Conservation (phyloP, 345 rosid genomes). For the Dimocarpus longan region DNA sequence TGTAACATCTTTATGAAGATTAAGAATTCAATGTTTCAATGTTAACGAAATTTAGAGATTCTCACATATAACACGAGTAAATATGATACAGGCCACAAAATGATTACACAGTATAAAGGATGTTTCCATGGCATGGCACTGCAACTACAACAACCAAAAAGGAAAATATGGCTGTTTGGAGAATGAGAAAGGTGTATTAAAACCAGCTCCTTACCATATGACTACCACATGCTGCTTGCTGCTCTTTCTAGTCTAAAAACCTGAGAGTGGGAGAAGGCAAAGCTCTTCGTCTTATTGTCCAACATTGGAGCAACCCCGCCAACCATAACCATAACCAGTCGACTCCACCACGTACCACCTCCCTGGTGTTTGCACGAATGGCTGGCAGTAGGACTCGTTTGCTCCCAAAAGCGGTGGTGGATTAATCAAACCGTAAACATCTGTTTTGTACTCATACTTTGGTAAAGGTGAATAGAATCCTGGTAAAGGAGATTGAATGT, state of each 20-base stretch:
- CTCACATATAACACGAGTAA: not conserved
- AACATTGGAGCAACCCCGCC: not conserved
- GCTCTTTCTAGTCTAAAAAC: not conserved
- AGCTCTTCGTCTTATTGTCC: not conserved
- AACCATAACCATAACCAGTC: not conserved
- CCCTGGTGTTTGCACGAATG: constrained; percentile 7
- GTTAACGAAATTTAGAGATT: too few species aligned
- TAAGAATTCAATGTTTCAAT: too few species aligned
- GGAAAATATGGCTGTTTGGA: not conserved
- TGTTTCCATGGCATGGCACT: too few species aligned
- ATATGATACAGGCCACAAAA: not conserved
- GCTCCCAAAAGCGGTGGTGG: not conserved
- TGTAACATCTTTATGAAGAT: too few species aligned
- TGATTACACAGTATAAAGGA: too few species aligned
- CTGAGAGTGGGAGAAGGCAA: not conserved
- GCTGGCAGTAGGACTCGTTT: constrained; percentile 4
- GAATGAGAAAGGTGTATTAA: not conserved
- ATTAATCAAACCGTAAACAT: not conserved
- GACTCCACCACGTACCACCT: constrained; percentile 25
- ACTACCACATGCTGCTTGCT: not conserved
- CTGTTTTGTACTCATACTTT: not conserved
- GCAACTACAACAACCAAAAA: too few species aligned
- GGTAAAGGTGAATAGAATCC: constrained; percentile 11
- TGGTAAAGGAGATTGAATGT: constrained; percentile 5
- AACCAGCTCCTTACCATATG: not conserved